Conservation (phyloP, 176 grass and related monocot genomes). For the Rhynchospora tenuis region DNA sequence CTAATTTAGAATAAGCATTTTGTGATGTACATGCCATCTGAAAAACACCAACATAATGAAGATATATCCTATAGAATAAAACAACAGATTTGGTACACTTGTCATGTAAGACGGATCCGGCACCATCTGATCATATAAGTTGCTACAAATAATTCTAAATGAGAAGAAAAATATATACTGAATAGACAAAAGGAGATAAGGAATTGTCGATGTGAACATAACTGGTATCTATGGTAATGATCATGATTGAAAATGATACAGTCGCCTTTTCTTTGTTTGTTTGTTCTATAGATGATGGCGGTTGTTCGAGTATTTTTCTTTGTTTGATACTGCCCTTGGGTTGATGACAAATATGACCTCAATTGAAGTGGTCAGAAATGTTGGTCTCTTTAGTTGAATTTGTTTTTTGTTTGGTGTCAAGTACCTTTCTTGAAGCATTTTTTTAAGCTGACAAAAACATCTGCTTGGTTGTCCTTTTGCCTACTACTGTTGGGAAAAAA, state of each 20-base stretch:
- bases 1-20: not conserved
- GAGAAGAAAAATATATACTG: not conserved
- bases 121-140: not conserved
- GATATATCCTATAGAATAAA: not conserved
- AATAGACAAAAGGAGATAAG: not conserved
- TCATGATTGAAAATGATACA: not conserved
- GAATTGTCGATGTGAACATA: not conserved
- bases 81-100: not conserved
- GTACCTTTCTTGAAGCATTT: not conserved
- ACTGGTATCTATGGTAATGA: not conserved
- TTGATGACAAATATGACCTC: not conserved
- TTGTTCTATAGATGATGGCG: not conserved
- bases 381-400: not conserved
- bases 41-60: not conserved
- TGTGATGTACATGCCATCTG: not conserved
- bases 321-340: not conserved
- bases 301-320: not conserved
- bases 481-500: not conserved
- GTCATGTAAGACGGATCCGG: not conserved
- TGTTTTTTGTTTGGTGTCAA: not conserved
- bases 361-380: not conserved
- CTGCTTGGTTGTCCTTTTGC: not conserved
- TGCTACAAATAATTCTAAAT: not conserved
- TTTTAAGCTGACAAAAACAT: not conserved
- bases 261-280: not conserved